A percentile compares a stretch with the other conserved stretches of the same genome.
phyloP scores from a whole-genome alignment of 2,329 filamentous ascomycete species.

The Trichoderma gracile region DNA sequence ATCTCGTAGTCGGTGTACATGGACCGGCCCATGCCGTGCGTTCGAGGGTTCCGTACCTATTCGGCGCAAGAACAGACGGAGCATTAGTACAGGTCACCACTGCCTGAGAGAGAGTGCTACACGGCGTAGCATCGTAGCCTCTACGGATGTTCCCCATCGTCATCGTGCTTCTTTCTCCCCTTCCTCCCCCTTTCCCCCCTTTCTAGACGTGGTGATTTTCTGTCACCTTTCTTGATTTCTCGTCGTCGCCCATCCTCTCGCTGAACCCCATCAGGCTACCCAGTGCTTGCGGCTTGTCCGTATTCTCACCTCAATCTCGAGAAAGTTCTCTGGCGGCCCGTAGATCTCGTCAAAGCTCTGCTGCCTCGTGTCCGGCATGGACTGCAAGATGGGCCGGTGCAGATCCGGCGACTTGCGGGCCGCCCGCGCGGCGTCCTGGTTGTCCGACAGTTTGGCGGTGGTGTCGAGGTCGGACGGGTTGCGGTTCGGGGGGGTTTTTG shows the following conservation, averaged over 20 bases:
- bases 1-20: constrained; percentile 99
- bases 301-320: constrained; percentile 82
- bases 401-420: constrained; percentile 40
- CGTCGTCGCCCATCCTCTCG: not conserved
- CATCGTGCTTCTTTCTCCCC: not conserved
- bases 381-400: constrained; percentile 61
- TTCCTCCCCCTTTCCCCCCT: not conserved
- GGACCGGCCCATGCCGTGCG: constrained; percentile 87
- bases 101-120: too few relatives aligned
- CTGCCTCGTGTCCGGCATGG: constrained; percentile 72
- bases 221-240: not conserved
- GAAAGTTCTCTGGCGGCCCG: constrained; percentile 95
- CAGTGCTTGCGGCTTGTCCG: not conserved
- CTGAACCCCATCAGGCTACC: not conserved
- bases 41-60: constrained; percentile 89
- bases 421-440: constrained; percentile 40
- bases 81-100: not conserved
- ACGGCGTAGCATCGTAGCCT: too few relatives aligned
- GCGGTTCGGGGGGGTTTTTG: not conserved
- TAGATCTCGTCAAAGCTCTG: constrained; percentile 99
- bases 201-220: too few relatives aligned
- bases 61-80: not conserved
- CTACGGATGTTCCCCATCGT: too few relatives aligned
- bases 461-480: not conserved
- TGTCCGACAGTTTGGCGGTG: constrained; percentile 48